These are phyloP conservation scores for Candida patagonica DNA, from an alignment of 805 yeast species.

Conservation along the genomic window DNA sequence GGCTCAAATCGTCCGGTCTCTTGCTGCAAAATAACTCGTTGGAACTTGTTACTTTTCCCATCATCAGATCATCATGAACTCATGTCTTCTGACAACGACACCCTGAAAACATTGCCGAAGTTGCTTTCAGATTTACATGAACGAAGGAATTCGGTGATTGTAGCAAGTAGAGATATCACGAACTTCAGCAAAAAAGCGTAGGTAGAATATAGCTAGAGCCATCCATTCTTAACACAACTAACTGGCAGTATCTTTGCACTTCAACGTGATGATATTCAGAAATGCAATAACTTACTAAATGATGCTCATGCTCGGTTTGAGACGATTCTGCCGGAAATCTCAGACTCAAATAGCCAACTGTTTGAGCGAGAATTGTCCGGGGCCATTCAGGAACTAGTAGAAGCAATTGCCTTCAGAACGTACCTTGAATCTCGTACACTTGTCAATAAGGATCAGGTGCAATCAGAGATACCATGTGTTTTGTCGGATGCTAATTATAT, in stretches of 20 bases:
- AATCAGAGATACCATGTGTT: neutral
- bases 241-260: conserved; percentile 18
- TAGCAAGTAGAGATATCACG: conserved; percentile 32
- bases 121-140: neutral
- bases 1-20: too few relatives aligned
- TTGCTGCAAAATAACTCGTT: too few relatives aligned
- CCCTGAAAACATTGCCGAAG: conserved; percentile 12
- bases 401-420: conserved; percentile 19
- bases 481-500: conserved; percentile 28
- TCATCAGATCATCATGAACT: too few relatives aligned
- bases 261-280: conserved; percentile 13
- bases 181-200: conserved; percentile 31
- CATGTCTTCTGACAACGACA: too few relatives aligned
- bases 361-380: conserved; percentile 16
- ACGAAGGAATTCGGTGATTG: conserved; percentile 29
- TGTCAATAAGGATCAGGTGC: conserved; percentile 8
- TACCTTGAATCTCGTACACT: conserved; percentile 14
- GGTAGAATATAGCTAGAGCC: conserved; percentile 4
- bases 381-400: conserved; percentile 22
- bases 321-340: neutral
- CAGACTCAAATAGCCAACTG: neutral
- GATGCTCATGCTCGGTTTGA: neutral
- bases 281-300: neutral
- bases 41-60: too few relatives aligned
- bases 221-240: neutral